phyloP scores from a whole-genome alignment of 257 asterid species.

The Nicotiana attenuata region DNA sequence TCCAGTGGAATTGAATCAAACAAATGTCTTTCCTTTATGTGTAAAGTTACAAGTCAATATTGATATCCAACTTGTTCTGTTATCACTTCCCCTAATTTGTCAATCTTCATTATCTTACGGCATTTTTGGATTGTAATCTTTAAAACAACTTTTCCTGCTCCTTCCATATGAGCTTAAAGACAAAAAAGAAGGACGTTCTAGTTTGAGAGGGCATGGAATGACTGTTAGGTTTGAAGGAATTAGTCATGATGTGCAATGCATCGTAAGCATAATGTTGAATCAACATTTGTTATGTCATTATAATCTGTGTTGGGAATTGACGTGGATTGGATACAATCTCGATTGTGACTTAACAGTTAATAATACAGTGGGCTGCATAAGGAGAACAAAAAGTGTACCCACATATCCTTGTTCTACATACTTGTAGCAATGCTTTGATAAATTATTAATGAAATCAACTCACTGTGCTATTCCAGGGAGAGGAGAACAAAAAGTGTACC shows the following conservation, averaged over 20 bases:
- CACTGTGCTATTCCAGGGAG: conserved; percentile 46
- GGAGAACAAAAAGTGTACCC: not conserved
- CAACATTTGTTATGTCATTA: not conserved
- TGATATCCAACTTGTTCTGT: not conserved
- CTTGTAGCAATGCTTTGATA: conserved; percentile 10
- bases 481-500: not conserved
- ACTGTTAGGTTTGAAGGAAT: not conserved
- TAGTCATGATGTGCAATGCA: not conserved
- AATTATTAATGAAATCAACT: conserved; percentile 1
- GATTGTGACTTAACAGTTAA: not conserved
- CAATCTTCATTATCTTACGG: not conserved
- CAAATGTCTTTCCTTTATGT: not conserved
- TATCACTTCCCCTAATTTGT: not conserved
- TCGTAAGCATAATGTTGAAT: not conserved
- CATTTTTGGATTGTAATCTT: not conserved
- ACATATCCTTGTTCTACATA: not conserved
- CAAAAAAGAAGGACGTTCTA: not conserved
- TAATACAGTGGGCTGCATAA: not conserved
- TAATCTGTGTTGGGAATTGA: not conserved
- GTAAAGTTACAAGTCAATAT: not conserved
- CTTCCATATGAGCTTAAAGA: not conserved
- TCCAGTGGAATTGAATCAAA: not conserved
- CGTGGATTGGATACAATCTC: not conserved
- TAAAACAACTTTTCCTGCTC: not conserved
- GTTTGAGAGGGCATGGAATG: not conserved